phyloP scores from a whole-genome alignment of 2,329 filamentous ascomycete genomes.

The Chalaropsis thielavioides region DNA sequence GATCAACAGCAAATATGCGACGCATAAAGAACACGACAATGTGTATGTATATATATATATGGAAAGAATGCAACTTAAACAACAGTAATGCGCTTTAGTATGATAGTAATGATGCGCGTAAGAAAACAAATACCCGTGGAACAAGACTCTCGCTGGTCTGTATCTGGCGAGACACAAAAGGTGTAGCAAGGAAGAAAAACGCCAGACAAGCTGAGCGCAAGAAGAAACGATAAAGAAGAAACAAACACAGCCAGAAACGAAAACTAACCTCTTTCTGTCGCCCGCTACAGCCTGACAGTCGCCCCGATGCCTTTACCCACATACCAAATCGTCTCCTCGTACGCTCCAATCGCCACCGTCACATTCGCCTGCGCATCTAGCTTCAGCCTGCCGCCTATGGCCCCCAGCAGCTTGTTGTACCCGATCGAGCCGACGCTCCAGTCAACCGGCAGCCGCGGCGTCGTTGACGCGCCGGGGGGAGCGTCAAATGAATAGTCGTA shows the following conservation, averaged over 20 bases:
- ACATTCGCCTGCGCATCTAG: slow-evolving; percentile 67
- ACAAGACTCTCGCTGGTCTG: background rate
- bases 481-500: slow-evolving; percentile 63
- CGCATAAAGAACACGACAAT: background rate
- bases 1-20: no score
- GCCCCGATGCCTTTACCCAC: slow-evolving; percentile 56
- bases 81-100: no score
- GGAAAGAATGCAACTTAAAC: no score
- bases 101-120: no score
- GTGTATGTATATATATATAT: no score
- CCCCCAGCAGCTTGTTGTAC: slow-evolving; percentile 65
- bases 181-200: background rate
- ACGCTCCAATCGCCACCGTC: slow-evolving; percentile 58
- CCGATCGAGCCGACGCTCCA: slow-evolving; percentile 67
- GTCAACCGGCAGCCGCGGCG: slow-evolving; percentile 66
- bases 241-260: slow-evolving; percentile 21
- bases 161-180: background rate
- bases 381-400: slow-evolving; percentile 65
- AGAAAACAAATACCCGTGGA: no score
- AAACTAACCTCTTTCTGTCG: background rate
- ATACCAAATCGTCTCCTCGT: slow-evolving; percentile 59
- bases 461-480: slow-evolving; percentile 56
- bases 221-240: slow-evolving; percentile 7
- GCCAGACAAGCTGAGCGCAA: background rate
- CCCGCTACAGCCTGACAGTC: slow-evolving; percentile 36